A percentile compares a stretch with the other conserved stretches of the same genome.
phyloP scores from a whole-genome alignment of 257 asterid genomes.

The Nicotiana attenuata region DNA sequence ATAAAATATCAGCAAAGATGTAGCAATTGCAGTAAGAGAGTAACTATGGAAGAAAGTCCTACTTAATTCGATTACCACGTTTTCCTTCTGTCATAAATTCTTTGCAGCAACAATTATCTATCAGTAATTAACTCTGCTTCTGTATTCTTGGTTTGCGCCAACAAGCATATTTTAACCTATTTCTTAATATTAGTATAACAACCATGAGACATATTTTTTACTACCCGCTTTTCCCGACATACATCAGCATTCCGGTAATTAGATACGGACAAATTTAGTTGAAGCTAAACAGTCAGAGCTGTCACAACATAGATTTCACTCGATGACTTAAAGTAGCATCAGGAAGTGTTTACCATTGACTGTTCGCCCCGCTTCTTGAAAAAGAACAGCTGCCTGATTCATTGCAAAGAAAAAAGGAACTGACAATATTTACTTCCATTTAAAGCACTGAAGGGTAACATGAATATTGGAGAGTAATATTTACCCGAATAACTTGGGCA shows the following conservation, averaged over 20 bases:
- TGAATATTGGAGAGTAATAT: not conserved
- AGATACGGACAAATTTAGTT: not conserved
- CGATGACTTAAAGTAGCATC: constrained; percentile 12
- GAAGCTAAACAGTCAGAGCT: not conserved
- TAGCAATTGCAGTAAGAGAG: not conserved
- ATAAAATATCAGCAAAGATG: not conserved
- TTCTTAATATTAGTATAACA: not conserved
- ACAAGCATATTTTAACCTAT: not conserved
- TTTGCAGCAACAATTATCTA: not conserved
- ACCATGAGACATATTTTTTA: not conserved
- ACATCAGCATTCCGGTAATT: not conserved
- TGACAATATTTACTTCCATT: not conserved
- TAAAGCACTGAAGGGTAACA: not conserved
- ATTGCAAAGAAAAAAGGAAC: constrained; percentile 9
- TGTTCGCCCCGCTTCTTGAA: constrained; percentile 64
- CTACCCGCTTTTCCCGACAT: not conserved
- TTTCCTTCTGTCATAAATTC: not conserved
- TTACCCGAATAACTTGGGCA: constrained; percentile 94
- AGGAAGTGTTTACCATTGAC: constrained; percentile 35
- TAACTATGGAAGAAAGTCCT: not conserved
- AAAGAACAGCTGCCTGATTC: constrained; percentile 83
- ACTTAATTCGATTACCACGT: not conserved
- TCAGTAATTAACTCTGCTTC: not conserved
- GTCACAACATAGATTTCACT: not conserved
- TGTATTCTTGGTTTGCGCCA: not conserved